A percentile compares a stretch with the other conserved stretches of the same genome.
Evolutionary conservation across 2,329 filamentous ascomycete species (phyloP).

Genomic region (Talaromyces sp.): DNA sequence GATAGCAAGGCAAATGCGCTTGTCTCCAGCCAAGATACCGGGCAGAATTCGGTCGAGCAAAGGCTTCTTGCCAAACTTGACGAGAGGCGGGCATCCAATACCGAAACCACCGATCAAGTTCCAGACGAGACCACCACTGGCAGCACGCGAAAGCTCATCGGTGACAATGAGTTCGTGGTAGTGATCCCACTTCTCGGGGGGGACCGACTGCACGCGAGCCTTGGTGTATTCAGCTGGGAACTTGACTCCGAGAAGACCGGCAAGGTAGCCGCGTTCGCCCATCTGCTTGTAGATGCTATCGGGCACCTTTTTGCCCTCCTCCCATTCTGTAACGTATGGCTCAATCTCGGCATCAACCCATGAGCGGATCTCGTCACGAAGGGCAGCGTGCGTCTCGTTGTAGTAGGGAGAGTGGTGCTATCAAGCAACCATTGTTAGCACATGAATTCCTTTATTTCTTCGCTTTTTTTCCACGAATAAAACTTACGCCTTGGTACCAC

Average conservation of each 20-base stretch:
- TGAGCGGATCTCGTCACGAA: conserved; percentile 83
- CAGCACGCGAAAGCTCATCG: conserved; percentile 84
- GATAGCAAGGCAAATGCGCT: conserved; percentile 95
- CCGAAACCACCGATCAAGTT: conserved; percentile 95
- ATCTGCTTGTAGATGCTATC: conserved; percentile 90
- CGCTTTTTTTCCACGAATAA: neutral
- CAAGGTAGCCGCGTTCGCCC: conserved; percentile 84
- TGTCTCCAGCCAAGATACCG: conserved; percentile 82
- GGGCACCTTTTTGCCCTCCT: conserved; percentile 87
- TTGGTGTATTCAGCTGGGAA: conserved; percentile 73
- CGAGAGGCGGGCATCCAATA: conserved; percentile 84
- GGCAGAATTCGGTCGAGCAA: conserved; percentile 85
- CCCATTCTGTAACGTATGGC: conserved; percentile 91
- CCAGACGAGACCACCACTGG: conserved; percentile 92
- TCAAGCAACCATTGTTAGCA: conserved; percentile 1
- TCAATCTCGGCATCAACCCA: conserved; percentile 89
- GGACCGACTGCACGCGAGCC: conserved; percentile 68
- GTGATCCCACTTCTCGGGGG: conserved; percentile 88
- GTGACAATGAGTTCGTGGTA: conserved; percentile 97
- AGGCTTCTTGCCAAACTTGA: conserved; percentile 84
- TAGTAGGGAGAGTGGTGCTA: conserved; percentile 95
- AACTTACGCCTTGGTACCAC: conserved; percentile 87
- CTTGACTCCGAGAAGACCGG: conserved; percentile 75
- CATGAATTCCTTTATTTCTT: conserved; percentile 4
- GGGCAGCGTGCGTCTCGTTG: conserved; percentile 87